A percentile compares a stretch with the other conserved stretches of the same genome.
Conservation (phyloP, 768 basidiomycete genomes). For the Calocera viscosa region DNA sequence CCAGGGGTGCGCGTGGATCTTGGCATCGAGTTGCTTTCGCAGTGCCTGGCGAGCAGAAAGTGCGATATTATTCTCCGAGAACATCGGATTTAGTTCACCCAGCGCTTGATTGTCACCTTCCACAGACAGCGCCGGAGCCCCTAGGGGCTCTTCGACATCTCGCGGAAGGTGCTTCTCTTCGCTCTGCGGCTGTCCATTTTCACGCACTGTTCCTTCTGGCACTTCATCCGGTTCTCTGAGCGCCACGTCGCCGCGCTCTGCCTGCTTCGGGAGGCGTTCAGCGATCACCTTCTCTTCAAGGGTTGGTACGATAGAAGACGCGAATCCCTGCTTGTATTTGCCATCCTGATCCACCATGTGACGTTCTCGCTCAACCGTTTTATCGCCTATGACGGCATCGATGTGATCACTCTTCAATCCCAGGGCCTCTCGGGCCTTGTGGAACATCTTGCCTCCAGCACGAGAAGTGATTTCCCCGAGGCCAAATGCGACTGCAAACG, state of each 20-base stretch:
- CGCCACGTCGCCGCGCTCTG: conserved; percentile 24
- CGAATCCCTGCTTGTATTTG: conserved; percentile 42
- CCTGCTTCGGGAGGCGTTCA: conserved; percentile 35
- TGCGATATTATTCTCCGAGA: conserved; percentile 36
- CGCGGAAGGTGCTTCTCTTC: conserved; percentile 18
- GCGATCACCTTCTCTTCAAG: conserved; percentile 52
- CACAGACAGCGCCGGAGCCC: conserved; percentile 44
- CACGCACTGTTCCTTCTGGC: conserved; percentile 13
- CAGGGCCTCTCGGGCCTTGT: conserved; percentile 23
- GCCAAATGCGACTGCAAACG: conserved; percentile 31
- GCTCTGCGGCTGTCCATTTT: conserved; percentile 16
- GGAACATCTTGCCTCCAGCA: conserved; percentile 29
- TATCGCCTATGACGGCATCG: conserved; percentile 34
- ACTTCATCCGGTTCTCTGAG: conserved; percentile 25
- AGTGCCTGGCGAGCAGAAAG: conserved; percentile 35
- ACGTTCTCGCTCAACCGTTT: conserved; percentile 38
- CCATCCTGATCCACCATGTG: conserved; percentile 43
- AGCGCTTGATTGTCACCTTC: conserved; percentile 8
- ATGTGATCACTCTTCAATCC: conserved; percentile 33
- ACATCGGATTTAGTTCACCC: conserved; percentile 25
- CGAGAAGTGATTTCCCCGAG: conserved; percentile 31
- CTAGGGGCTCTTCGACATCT: conserved; percentile 35
- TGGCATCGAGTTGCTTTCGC: conserved; percentile 43
- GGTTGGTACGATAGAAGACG: conserved; percentile 51
- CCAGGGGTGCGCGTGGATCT: conserved; percentile 45